Evolutionary conservation across 1,284 basidiomycete species (phyloP).

Genomic region (Hemileia vastatrix): DNA sequence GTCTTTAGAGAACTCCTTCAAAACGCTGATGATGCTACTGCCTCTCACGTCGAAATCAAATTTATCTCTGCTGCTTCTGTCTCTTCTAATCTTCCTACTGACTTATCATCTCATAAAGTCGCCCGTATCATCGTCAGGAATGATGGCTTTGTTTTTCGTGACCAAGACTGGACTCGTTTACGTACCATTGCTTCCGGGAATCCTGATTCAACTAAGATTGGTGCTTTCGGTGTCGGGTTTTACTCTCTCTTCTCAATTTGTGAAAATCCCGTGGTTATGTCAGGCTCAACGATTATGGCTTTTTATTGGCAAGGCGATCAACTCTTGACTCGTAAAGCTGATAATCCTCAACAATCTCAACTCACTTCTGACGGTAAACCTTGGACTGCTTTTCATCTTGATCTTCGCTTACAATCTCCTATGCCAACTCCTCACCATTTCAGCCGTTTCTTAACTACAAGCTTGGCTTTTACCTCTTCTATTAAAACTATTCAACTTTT

Average conservation of each 20-base stretch:
- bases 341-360: conserved; percentile 19
- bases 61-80: conserved; percentile 26
- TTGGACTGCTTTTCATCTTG: conserved; percentile 90
- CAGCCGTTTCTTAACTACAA: conserved; percentile 78
- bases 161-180: conserved; percentile 36
- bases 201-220: conserved; percentile 62
- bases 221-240: conserved; percentile 64
- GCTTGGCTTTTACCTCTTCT: conserved; percentile 85
- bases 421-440: conserved; percentile 77
- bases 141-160: conserved; percentile 67
- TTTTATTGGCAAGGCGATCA: conserved; percentile 94
- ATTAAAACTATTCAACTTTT: conserved; percentile 67
- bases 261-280: conserved; percentile 85
- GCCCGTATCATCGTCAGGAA: conserved; percentile 60
- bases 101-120: conserved; percentile 42
- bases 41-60: conserved; percentile 48
- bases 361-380: conserved; percentile 42
- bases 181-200: conserved; percentile 23
- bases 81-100: conserved; percentile 22
- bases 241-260: conserved; percentile 50
- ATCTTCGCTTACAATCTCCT: conserved; percentile 67
- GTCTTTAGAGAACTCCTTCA: conserved; percentile 87
- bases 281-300: conserved; percentile 63
- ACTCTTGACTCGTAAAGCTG: conserved; percentile 49
- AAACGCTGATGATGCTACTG: conserved; percentile 89